Percentiles rank a stretch among this genome's conserved stretches.
These are phyloP conservation scores for Suillus brevipes DNA, from an alignment of 768 basidiomycete species.

Conservation along the genomic window DNA sequence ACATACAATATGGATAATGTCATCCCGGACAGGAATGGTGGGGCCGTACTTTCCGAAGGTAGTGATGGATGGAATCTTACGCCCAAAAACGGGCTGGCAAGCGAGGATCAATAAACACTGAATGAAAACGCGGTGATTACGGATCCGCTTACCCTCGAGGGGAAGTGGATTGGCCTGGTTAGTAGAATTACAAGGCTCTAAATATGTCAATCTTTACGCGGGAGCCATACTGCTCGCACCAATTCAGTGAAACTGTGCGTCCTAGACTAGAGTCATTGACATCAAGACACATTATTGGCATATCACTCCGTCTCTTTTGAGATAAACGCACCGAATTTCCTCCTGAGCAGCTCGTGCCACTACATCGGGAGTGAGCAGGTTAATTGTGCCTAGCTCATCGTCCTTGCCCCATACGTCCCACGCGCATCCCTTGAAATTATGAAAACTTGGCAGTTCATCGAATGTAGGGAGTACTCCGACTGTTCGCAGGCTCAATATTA, in stretches of 20 bases:
- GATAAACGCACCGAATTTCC: constrained; percentile 52
- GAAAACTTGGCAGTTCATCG: constrained; percentile 48
- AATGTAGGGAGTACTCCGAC: constrained; percentile 41
- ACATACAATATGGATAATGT: constrained; percentile 58
- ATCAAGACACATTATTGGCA: background rate
- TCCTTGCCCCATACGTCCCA: constrained; percentile 69
- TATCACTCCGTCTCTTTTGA: background rate
- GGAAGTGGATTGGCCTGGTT: constrained; percentile 65
- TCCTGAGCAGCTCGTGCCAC: constrained; percentile 57
- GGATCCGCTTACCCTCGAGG: constrained; percentile 47
- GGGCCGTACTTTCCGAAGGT: constrained; percentile 32
- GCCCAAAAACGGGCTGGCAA: constrained; percentile 55
- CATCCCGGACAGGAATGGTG: constrained; percentile 33
- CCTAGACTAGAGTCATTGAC: constrained; percentile 29
- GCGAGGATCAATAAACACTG: constrained; percentile 3
- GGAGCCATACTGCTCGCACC: constrained; percentile 40
- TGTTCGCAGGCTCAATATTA: background rate
- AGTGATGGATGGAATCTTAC: constrained; percentile 53
- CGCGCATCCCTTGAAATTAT: constrained; percentile 55
- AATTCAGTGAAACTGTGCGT: constrained; percentile 58
- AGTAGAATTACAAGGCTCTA: background rate
- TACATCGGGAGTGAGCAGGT: constrained; percentile 62
- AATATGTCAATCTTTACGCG: background rate
- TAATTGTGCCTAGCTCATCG: constrained; percentile 68
- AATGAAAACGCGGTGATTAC: background rate